Conservation (phyloP, 2,329 filamentous ascomycete genomes). For the Phialophora chinensis region DNA sequence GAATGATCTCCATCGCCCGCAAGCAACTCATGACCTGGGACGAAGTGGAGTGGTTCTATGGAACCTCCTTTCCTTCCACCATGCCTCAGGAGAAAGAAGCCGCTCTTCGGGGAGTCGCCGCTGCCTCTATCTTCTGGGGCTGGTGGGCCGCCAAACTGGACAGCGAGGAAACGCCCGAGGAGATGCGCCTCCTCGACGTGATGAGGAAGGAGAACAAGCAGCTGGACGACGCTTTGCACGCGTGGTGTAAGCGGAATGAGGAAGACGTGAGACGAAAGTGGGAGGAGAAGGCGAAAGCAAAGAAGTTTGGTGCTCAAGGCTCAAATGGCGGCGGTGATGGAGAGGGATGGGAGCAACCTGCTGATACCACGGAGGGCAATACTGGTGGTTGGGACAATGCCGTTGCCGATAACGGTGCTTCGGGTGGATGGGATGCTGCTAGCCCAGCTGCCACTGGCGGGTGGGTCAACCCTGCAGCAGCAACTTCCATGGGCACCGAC, state of each 20-base stretch:
- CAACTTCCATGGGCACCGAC: neutral
- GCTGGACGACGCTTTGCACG: conserved; percentile 32
- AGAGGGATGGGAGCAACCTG: conserved; percentile 5
- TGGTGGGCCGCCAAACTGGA: conserved; percentile 35
- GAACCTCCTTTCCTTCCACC: conserved; percentile 10
- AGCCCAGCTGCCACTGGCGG: neutral
- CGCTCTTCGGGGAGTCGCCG: conserved; percentile 29
- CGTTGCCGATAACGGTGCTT: neutral
- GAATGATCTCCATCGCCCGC: conserved; percentile 29
- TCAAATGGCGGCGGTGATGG: conserved; percentile 8
- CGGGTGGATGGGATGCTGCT: neutral
- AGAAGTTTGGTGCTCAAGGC: conserved; percentile 9
- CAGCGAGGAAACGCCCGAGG: conserved; percentile 30
- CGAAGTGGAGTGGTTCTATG: conserved; percentile 36
- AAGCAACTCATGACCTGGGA: conserved; percentile 33
- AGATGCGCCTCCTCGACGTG: conserved; percentile 27
- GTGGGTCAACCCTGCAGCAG: conserved; percentile 14
- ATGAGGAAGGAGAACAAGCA: conserved; percentile 28
- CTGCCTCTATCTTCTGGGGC: conserved; percentile 32
- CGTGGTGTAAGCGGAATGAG: conserved; percentile 34
- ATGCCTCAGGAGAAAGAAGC: conserved; percentile 22
- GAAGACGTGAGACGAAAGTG: conserved; percentile 28
- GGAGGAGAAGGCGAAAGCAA: conserved; percentile 30
- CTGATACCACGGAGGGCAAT: neutral
- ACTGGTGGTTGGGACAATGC: conserved; percentile 10